phyloP scores from a whole-genome alignment of 1,139 yeast genomes.

The Yamadazyma oceani region DNA sequence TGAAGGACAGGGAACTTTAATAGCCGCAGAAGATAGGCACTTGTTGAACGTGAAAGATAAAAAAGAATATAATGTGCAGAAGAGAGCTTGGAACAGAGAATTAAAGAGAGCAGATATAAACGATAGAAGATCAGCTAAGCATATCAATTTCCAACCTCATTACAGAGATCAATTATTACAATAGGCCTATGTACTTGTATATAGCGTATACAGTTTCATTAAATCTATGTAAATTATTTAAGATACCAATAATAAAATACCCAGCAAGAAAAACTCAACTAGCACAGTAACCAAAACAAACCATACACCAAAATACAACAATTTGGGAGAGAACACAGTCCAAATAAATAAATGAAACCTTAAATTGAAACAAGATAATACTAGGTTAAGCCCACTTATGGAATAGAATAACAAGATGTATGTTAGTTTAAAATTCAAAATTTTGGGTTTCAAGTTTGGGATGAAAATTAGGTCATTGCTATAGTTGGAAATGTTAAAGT shows the following conservation, averaged over 20 bases:
- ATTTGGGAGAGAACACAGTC: slow-evolving; percentile 96
- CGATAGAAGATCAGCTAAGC: slow-evolving; percentile 78
- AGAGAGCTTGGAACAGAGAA: slow-evolving; percentile 76
- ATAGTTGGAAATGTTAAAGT: slow-evolving; percentile 15
- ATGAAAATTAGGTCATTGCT: slow-evolving; percentile 11
- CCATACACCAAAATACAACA: slow-evolving; percentile 84
- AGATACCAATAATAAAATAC: slow-evolving; percentile 13
- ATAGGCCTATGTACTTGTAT: no score
- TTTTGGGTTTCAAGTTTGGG: slow-evolving; percentile 21
- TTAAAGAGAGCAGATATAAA: slow-evolving; percentile 64
- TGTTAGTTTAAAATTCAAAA: slow-evolving; percentile 30
- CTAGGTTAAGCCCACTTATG: slow-evolving; percentile 55
- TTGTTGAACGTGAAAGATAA: slow-evolving; percentile 54
- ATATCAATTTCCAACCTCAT: slow-evolving; percentile 85
- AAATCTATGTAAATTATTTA: slow-evolving; percentile 3
- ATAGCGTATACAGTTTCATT: background rate
- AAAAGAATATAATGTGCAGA: slow-evolving; percentile 58
- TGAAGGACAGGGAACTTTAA: slow-evolving; percentile 92
- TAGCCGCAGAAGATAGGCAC: slow-evolving; percentile 89
- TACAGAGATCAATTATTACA: slow-evolving; percentile 90
- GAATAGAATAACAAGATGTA: slow-evolving; percentile 54
- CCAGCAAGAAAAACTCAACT: slow-evolving; percentile 34
- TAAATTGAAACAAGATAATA: slow-evolving; percentile 69
- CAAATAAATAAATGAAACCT: slow-evolving; percentile 90
- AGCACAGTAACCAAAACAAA: slow-evolving; percentile 48